Conservation (phyloP, 2,329 filamentous ascomycete species). For the Nakataea oryzae region DNA sequence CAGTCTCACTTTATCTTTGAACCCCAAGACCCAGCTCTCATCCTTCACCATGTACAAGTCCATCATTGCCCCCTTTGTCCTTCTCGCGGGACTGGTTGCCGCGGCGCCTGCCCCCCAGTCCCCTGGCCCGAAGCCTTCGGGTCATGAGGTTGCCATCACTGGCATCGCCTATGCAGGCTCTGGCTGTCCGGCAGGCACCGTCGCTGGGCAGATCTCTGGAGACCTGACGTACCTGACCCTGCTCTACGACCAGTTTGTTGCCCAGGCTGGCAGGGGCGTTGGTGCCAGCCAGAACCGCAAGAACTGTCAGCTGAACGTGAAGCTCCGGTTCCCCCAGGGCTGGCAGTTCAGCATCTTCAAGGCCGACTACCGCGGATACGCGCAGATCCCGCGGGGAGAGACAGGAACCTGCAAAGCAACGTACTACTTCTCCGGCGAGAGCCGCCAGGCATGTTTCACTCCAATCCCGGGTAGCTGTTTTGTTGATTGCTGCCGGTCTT, state of each 20-base stretch:
- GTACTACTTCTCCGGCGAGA: constrained; percentile 40
- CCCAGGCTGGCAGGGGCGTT: constrained; percentile 33
- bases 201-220: constrained; percentile 13
- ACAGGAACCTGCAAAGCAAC: constrained; percentile 37
- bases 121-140: constrained; percentile 9
- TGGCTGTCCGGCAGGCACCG: constrained; percentile 15
- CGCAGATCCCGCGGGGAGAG: constrained; percentile 31
- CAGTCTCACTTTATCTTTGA: not conserved
- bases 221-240: constrained; percentile 29
- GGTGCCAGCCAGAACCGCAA: constrained; percentile 31
- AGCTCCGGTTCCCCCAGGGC: constrained; percentile 37
- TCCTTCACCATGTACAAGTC: not conserved
- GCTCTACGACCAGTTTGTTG: constrained; percentile 40
- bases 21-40: not conserved
- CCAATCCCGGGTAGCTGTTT: not conserved
- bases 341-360: constrained; percentile 42
- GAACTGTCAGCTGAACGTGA: constrained; percentile 43
- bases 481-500: not conserved
- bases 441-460: constrained; percentile 22
- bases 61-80: constrained; percentile 2
- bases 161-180: constrained; percentile 16
- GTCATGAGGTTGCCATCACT: constrained; percentile 14
- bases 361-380: constrained; percentile 41
- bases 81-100: constrained; percentile 4
- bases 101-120: constrained; percentile 4